Base-by-base conservation (phyloP, 805 yeast genomes). In the Starmerella sirachaensis region DNA sequence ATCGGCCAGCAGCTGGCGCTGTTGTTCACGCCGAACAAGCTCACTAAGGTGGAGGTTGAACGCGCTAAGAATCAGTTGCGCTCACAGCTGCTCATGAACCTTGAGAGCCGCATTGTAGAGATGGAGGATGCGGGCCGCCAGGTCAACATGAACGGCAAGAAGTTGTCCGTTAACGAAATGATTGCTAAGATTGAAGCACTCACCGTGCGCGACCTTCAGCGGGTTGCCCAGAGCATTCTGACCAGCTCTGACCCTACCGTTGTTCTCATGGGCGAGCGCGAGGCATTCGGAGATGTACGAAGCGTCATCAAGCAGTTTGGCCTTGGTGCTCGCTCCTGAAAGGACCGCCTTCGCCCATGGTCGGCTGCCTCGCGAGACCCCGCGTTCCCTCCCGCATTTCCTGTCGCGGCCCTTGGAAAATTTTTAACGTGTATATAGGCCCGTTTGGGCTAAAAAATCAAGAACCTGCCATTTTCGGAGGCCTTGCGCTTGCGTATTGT, bases 91-190 rank as follows among this genome's bases (percentile, higher is more conserved):
- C 66, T 88, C 57, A 88, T 88, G 94, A 88, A 86, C 53, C 68
- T 86, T 32, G 98, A 91, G 59, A 77, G 91, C 47, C 84, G 81
- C 56, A 69, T 88, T 67, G 93, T 93, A n/a, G 86, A 83, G 54
- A 65, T 91, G 39, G 98, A 91, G 60, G 98, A 91, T 53, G 67
- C 86, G 61, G 97, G 97, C 11, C 74, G 97, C 59, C 98, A 91
- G 59, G 74, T 91, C 18, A 94, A 82, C 59, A 73, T 82, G 31
- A 84, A 80, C 55, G 83, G 84, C 29, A 70, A 70, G 47, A 72
- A 80, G 47, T 70, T 86, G 7, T 74, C 81, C 11, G 77, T 84
- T 7, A 62, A 66, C 23, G 94, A 85, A 52, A 85, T 88, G 93
- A 77, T 88, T 40, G 63, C 59, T 6, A 74, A 75, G 51, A 84